Conservation (phyloP, 805 yeast species). For the Pichia paraexigua region DNA sequence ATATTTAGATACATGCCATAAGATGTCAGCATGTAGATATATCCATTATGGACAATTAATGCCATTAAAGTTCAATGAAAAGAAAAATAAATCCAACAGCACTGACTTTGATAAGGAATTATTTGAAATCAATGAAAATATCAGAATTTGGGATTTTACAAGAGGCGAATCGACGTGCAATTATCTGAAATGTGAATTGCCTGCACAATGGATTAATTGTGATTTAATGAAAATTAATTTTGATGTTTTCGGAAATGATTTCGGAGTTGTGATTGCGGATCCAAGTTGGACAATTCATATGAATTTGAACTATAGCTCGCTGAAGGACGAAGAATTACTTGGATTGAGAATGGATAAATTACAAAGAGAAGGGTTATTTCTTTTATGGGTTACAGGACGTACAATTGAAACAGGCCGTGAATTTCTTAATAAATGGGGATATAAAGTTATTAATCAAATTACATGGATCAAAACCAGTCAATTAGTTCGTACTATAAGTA, state of each 20-base stretch:
- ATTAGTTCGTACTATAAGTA: conserved; percentile 77
- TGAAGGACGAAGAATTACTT: conserved; percentile 68
- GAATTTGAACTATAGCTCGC: conserved; percentile 69
- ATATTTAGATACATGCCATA: conserved; percentile 89
- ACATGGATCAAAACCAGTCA: conserved; percentile 92
- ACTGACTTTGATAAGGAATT: conserved; percentile 4
- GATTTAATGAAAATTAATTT: conserved; percentile 74
- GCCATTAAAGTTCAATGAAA: conserved; percentile 26
- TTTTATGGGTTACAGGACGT: conserved; percentile 94
- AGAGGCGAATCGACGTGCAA: conserved; percentile 37
- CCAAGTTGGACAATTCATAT: conserved; percentile 97
- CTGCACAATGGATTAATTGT: conserved; percentile 83
- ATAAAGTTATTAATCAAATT: conserved; percentile 65
- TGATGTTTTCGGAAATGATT: conserved; percentile 56
- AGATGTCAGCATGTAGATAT: conserved; percentile 70
- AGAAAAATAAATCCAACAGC: background rate
- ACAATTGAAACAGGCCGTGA: conserved; percentile 83
- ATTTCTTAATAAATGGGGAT: conserved; percentile 78
- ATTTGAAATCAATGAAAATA: conserved; percentile 12
- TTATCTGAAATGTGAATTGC: conserved; percentile 16
- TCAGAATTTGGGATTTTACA: conserved; percentile 34
- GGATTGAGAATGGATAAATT: conserved; percentile 56
- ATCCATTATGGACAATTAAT: conserved; percentile 60
- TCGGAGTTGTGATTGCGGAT: conserved; percentile 80
- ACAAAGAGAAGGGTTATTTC: conserved; percentile 76